These are phyloP conservation scores for Xylaria intraflava DNA, from an alignment of 495 filamentous ascomycete species.

Conservation along the genomic window DNA sequence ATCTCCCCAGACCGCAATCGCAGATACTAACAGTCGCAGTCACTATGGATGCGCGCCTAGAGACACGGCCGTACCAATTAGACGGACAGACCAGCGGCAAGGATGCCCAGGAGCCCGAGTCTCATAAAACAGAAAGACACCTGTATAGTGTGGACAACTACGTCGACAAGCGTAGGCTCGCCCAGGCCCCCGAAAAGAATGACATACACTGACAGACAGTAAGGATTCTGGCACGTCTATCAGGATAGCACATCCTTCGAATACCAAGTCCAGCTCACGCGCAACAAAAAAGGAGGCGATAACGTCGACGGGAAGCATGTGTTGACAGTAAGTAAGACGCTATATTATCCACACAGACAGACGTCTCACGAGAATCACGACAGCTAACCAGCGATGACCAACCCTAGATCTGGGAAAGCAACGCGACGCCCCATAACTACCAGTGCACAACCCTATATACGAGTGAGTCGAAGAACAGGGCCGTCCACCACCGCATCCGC, in stretches of 20 bases:
- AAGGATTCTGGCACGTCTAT: slow-evolving; percentile 22
- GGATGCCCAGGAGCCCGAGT: slow-evolving; percentile 5
- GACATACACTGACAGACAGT: not conserved
- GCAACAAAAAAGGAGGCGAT: slow-evolving; percentile 19
- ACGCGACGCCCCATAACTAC: slow-evolving; percentile 38
- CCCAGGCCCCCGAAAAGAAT: slow-evolving; percentile 16
- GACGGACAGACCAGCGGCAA: slow-evolving; percentile 8
- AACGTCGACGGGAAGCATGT: slow-evolving; percentile 27
- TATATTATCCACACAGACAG: not conserved
- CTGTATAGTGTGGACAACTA: slow-evolving; percentile 36
- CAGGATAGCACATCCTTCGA: slow-evolving; percentile 28
- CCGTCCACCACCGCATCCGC: slow-evolving; percentile 19
- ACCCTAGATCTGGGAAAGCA: slow-evolving; percentile 41
- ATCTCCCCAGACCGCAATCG: not conserved
- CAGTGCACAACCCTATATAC: slow-evolving; percentile 33
- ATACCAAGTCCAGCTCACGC: slow-evolving; percentile 28
- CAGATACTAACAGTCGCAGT: not conserved
- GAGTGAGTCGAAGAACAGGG: slow-evolving; percentile 20
- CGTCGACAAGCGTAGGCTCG: slow-evolving; percentile 24
- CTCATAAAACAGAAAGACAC: slow-evolving; percentile 45
- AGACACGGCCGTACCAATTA: slow-evolving; percentile 20
- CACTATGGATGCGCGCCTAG: slow-evolving; percentile 3
- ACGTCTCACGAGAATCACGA: not conserved
- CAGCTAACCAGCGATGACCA: not conserved
- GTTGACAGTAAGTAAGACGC: slow-evolving; percentile 25